Evolutionary conservation across 2,329 filamentous ascomycete species (phyloP).

Genomic region (Rosellinia necatrix): DNA sequence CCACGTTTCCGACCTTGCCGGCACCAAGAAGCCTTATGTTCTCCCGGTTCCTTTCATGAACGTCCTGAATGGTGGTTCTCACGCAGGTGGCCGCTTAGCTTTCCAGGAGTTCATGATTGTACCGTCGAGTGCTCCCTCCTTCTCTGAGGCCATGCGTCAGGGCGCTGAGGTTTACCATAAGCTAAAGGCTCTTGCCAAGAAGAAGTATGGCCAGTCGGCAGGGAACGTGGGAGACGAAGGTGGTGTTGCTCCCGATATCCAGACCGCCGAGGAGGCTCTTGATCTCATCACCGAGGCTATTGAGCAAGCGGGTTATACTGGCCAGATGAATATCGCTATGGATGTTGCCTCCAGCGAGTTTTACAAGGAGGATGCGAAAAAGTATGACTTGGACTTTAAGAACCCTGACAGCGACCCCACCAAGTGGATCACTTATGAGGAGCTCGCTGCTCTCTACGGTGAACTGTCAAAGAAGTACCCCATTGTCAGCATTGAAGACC

Average conservation of each 20-base stretch:
- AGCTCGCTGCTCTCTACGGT: slow-evolving; percentile 92
- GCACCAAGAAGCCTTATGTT: slow-evolving; percentile 90
- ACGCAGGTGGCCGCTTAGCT: slow-evolving; percentile 93
- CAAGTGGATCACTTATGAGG: slow-evolving; percentile 99
- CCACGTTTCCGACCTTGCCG: slow-evolving; percentile 84
- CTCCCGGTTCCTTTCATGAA: slow-evolving; percentile 93
- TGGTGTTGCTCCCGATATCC: slow-evolving; percentile 98
- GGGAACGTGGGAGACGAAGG: slow-evolving; percentile 99
- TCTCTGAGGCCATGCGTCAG: slow-evolving; percentile 95
- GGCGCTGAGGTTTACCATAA: slow-evolving; percentile 98
- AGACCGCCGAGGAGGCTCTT: slow-evolving; percentile 94
- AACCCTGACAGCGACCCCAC: slow-evolving; percentile 93
- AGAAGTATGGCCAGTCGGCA: slow-evolving; percentile 98
- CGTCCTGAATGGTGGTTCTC: slow-evolving; percentile 89
- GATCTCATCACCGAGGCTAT: slow-evolving; percentile 95
- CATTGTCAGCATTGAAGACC: slow-evolving; percentile 98
- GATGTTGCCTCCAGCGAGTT: slow-evolving; percentile 99
- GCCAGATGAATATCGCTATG: slow-evolving; percentile 98
- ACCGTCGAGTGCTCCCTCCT: slow-evolving; percentile 81
- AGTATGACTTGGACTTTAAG: slow-evolving; percentile 99
- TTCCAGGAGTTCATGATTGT: slow-evolving; percentile 99
- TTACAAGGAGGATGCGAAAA: slow-evolving; percentile 97
- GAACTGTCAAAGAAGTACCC: slow-evolving; percentile 91
- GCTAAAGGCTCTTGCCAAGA: slow-evolving; percentile 96
- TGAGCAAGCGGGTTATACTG: slow-evolving; percentile 92